Percentiles rank a stretch among this genome's conserved stretches.
Conservation (phyloP, 2,329 filamentous ascomycete species). For the Trematosphaeria pertusa region DNA sequence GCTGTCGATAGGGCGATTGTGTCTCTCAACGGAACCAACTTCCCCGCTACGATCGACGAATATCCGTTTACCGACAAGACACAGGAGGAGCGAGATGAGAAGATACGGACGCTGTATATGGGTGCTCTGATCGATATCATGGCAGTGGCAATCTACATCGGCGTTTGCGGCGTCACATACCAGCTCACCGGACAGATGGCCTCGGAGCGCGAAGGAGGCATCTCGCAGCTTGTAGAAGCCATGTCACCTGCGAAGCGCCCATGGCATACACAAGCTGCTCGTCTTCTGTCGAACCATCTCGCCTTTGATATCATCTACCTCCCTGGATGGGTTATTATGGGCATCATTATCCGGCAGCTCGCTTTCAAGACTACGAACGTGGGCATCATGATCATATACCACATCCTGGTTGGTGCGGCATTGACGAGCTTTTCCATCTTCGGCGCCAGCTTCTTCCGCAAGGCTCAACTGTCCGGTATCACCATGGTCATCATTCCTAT, state of each 20-base stretch:
- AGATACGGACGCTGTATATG: conserved; percentile 75
- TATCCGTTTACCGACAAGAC: conserved; percentile 80
- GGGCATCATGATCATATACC: conserved; percentile 63
- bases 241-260: conserved; percentile 81
- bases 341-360: conserved; percentile 68
- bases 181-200: conserved; percentile 88
- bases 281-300: conserved; percentile 80
- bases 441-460: conserved; percentile 83
- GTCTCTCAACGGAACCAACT: conserved; percentile 54
- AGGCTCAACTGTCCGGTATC: conserved; percentile 86
- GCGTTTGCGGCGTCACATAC: conserved; percentile 82
- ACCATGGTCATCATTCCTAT: conserved; percentile 75
- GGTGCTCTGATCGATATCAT: conserved; percentile 76
- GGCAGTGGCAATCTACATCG: conserved; percentile 79
- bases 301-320: conserved; percentile 81
- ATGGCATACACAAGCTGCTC: conserved; percentile 79
- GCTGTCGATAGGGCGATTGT: conserved; percentile 79
- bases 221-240: conserved; percentile 86
- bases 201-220: conserved; percentile 82
- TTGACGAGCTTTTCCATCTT: conserved; percentile 82
- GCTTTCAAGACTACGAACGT: conserved; percentile 58
- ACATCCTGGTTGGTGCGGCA: conserved; percentile 77
- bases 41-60: conserved; percentile 59
- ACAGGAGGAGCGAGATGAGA: conserved; percentile 67
- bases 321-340: conserved; percentile 82